Evolutionary conservation across 202 grass and related monocot genomes (phyloP), one percentile per base, ranked within the genome.

Genomic region (Carex sylvatica): DNA sequence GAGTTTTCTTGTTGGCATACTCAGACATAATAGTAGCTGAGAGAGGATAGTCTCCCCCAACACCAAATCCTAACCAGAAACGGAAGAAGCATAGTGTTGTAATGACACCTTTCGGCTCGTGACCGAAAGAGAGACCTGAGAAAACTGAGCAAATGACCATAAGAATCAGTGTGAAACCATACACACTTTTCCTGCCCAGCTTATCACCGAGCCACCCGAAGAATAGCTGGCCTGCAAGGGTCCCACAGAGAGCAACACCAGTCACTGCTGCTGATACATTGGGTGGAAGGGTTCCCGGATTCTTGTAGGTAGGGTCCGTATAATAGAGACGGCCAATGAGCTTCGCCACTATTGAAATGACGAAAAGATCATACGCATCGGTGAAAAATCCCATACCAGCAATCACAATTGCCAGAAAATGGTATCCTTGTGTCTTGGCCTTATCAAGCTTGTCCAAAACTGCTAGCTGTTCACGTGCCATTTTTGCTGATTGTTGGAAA

Each of bases 321-420:
- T 94, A 94, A 84, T 94, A 94, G 71, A 94, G 79, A 15, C 92
- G 92, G 2, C 92, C 92, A 0, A 95, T 84, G 0, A 95, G 93
- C 74, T 79, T 95, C 15, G 69, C 60, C 58, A 95, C 86, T 1
- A 95, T 89, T 0, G 89, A 33, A 84, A 94, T 94, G 69, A 83
- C 88, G 85, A 40, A 40, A 40, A 40, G 38, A 1, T 40, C 38
- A 40, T 40, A 40, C 8, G 92, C 86, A 53, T 94, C 92, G 20
- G 92, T 94, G 83, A 91, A 94, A 79, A 94, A 90, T 1, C 89
- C 89, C 89, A 91, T 91, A 13, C 89, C 92, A 33, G 92, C 92
- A 81, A 94, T 86, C n/a, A 94, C 54, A 86, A 94, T 91, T 47
- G 89, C 83, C 78, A 84, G 87, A 81, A 94, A 94, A 62, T 94